These are phyloP conservation scores for Rhizopus arrhizus DNA, from an alignment of 371 early-diverging fungal genomes.

Conservation along the genomic window DNA sequence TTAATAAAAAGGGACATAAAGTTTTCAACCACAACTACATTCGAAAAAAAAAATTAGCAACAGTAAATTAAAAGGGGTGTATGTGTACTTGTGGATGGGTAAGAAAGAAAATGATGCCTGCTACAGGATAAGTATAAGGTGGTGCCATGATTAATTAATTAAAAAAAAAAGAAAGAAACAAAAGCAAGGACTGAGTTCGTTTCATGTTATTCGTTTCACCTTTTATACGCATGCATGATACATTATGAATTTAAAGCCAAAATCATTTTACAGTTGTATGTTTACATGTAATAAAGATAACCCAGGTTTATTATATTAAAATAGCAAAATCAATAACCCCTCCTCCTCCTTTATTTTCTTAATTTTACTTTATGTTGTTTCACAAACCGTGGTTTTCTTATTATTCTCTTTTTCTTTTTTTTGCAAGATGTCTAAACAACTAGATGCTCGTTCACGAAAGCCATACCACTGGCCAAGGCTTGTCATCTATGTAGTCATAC, in stretches of 20 bases:
- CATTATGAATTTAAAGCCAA: too few relatives aligned
- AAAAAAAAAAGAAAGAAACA: conserved; percentile 1
- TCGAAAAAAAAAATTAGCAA: conserved; percentile 33
- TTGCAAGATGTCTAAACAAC: not conserved
- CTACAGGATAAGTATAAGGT: conserved; percentile 53
- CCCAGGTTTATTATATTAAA: too few relatives aligned
- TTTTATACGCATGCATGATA: too few relatives aligned
- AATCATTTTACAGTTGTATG: too few relatives aligned
- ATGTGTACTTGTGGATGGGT: conserved; percentile 50
- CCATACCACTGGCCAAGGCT: conserved; percentile 14
- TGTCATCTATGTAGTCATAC: conserved; percentile 9
- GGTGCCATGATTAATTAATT: conserved; percentile 28
- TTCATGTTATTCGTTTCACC: too few relatives aligned
- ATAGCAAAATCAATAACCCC: too few relatives aligned
- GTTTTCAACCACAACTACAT: conserved; percentile 46
- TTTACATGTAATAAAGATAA: too few relatives aligned
- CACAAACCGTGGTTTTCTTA: too few relatives aligned
- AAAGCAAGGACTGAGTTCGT: too few relatives aligned
- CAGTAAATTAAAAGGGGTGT: conserved; percentile 45
- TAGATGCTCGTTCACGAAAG: conserved; percentile 14
- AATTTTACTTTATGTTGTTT: too few relatives aligned
- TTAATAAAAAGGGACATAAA: conserved; percentile 48
- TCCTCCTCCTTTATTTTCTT: too few relatives aligned
- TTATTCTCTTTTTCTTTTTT: too few relatives aligned
- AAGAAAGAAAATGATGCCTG: conserved; percentile 53